phyloP scores from a whole-genome alignment of 1,139 yeast genomes.

The Meyerozyma smithsonii region DNA sequence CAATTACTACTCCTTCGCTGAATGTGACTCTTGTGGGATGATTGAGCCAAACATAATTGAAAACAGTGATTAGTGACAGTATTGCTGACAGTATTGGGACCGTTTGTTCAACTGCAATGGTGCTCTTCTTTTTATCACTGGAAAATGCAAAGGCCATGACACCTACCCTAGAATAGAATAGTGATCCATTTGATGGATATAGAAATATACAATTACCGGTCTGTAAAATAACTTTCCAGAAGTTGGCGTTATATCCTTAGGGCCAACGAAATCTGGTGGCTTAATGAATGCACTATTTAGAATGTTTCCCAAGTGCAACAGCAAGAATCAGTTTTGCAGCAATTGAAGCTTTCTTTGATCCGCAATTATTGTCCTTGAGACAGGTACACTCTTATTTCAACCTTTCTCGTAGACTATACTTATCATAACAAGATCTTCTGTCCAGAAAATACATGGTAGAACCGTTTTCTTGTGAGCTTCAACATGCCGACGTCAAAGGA shows the following conservation, averaged over 20 bases:
- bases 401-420: slow-evolving; percentile 20
- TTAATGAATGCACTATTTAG: slow-evolving; percentile 40
- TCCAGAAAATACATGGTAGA: slow-evolving; percentile 21
- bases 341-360: no score
- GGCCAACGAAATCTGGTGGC: slow-evolving; percentile 53
- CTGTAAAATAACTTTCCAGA: slow-evolving; percentile 47
- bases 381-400: slow-evolving; percentile 37
- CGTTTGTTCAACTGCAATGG: slow-evolving; percentile 42
- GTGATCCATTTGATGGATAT: no score
- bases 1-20: slow-evolving; percentile 58
- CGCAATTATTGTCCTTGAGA: slow-evolving; percentile 29
- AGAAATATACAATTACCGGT: no score
- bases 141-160: slow-evolving; percentile 65
- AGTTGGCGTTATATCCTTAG: slow-evolving; percentile 50
- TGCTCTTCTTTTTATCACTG: slow-evolving; percentile 34
- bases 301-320: slow-evolving; percentile 46
- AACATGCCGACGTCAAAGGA: slow-evolving; percentile 33
- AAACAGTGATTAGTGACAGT: slow-evolving; percentile 53
- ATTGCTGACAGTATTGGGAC: no score
- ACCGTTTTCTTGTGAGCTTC: slow-evolving; percentile 27
- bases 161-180: no score
- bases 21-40: slow-evolving; percentile 66
- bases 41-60: slow-evolving; percentile 67
- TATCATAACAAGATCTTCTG: slow-evolving; percentile 13
- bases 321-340: no score